Conservation (phyloP, 78 protist species). For the Dictyostelium firmibasis region DNA sequence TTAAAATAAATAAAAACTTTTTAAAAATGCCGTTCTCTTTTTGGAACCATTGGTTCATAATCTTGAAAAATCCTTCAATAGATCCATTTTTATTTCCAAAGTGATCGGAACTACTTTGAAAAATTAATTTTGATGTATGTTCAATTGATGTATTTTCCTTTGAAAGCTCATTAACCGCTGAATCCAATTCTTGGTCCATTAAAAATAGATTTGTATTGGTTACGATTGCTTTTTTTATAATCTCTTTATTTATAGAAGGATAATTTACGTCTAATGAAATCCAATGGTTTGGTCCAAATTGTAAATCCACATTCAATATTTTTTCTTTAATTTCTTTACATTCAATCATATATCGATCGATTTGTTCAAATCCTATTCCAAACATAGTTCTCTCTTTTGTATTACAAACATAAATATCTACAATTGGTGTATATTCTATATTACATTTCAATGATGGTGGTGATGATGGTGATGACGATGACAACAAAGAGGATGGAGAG, state of each 20-base stretch:
- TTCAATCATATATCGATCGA: neutral
- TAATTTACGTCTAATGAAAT: conserved; percentile 39
- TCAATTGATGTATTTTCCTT: neutral
- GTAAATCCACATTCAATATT: neutral
- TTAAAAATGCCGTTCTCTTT: neutral
- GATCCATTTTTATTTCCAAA: neutral
- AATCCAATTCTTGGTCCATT: conserved; percentile 29
- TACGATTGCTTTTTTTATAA: neutral
- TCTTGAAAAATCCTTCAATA: neutral
- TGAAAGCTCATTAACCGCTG: neutral
- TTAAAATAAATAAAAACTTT: conserved; percentile 13
- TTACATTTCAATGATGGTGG: neutral
- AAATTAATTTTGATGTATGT: neutral
- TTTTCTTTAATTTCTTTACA: neutral
- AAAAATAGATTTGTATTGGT: conserved; percentile 17
- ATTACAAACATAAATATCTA: conserved; percentile 14
- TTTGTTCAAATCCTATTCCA: conserved; percentile 31
- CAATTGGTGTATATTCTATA: neutral
- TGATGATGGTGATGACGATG: neutral
- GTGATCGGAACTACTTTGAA: conserved; percentile 30
- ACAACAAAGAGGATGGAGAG: too few relatives aligned
- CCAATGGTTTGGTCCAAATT: conserved; percentile 21
- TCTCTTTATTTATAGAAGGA: neutral
- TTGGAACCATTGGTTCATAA: neutral
- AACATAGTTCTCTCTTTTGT: conserved; percentile 60